phyloP scores from a whole-genome alignment of 257 asterid species.

The Scutellaria minor region DNA sequence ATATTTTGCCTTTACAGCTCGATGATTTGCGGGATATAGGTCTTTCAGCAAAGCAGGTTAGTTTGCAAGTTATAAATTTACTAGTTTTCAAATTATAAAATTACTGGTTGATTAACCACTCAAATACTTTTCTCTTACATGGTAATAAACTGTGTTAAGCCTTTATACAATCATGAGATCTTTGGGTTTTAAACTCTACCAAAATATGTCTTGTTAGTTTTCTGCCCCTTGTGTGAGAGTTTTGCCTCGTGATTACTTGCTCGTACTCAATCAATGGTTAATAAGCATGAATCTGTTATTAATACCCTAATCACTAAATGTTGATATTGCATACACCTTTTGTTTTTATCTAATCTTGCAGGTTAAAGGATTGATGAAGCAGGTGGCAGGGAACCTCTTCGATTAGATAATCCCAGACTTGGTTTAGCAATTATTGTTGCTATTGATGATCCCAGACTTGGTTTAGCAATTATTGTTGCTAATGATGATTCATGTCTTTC shows the following conservation, averaged over 20 bases:
- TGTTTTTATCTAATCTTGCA: slow-evolving; percentile 31
- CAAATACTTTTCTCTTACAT: not conserved
- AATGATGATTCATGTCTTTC: not conserved
- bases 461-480: slow-evolving; percentile 41
- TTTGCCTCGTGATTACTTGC: not conserved
- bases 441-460: not conserved
- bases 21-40: slow-evolving; percentile 83
- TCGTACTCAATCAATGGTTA: not conserved
- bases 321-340: not conserved
- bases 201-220: not conserved
- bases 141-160: not conserved
- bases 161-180: too few species aligned
- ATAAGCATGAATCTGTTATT: not conserved
- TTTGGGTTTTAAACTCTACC: too few species aligned
- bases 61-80: not conserved
- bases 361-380: slow-evolving; percentile 77
- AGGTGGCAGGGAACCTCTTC: slow-evolving; percentile 66
- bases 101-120: not conserved
- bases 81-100: too few species aligned
- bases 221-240: not conserved
- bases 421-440: slow-evolving; percentile 41
- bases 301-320: not conserved
- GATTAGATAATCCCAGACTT: slow-evolving; percentile 27
- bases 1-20: slow-evolving; percentile 52
- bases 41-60: slow-evolving; percentile 81